Percentiles rank a stretch among this genome's conserved stretches.
Evolutionary conservation across 2,329 filamentous ascomycete species (phyloP).

Genomic region (Alternaria triticimaculans): DNA sequence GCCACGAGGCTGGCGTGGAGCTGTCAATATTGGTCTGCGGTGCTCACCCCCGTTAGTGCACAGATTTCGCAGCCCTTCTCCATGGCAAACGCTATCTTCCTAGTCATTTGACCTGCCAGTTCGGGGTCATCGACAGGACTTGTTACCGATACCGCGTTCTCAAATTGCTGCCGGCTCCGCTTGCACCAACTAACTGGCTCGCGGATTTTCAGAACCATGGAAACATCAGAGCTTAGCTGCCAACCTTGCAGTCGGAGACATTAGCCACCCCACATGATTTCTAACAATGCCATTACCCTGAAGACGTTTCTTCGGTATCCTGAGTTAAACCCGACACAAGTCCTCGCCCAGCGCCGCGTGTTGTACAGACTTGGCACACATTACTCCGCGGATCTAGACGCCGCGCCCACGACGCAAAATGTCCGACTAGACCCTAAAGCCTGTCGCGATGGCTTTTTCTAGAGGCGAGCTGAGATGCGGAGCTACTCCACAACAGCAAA

Average conservation of each 20-base stretch:
- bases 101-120: conserved; percentile 8
- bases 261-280: background rate
- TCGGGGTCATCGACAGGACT: background rate
- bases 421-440: conserved; percentile 3
- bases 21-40: conserved; percentile 3
- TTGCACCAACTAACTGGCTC: conserved; percentile 1
- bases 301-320: background rate
- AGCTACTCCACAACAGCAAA: conserved; percentile 5
- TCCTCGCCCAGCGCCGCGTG: background rate
- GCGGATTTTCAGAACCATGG: background rate
- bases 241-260: conserved; percentile 1
- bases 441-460: conserved; percentile 5
- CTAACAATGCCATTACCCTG: background rate
- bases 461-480: conserved; percentile 12
- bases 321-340: background rate
- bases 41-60: conserved; percentile 5
- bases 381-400: background rate
- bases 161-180: conserved; percentile 5
- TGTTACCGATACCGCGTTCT: conserved; percentile 1
- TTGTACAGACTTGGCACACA: background rate
- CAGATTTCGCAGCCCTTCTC: background rate
- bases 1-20: conserved; percentile 4
- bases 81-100: background rate
- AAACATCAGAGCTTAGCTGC: background rate
- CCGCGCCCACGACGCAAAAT: conserved; percentile 1